These are phyloP conservation scores for Spathaspora girioi DNA, from an alignment of 805 yeast species.

Conservation along the genomic window DNA sequence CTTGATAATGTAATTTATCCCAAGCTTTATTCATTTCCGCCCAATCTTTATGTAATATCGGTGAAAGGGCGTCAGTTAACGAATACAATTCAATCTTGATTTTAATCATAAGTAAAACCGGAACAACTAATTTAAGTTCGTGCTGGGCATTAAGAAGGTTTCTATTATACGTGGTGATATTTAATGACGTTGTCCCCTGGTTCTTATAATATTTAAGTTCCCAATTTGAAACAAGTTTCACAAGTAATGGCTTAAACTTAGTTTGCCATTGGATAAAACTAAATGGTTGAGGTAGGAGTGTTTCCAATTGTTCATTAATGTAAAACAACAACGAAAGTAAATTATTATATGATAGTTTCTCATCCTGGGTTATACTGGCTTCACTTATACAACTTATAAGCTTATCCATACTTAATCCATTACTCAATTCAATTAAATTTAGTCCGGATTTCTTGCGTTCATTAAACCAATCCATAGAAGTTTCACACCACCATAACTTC, in stretches of 20 bases:
- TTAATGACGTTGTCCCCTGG: constrained; percentile 51
- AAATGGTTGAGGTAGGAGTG: constrained; percentile 45
- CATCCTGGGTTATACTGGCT: constrained; percentile 13
- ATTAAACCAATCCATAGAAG: constrained; percentile 49
- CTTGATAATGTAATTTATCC: constrained; percentile 41
- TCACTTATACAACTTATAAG: background rate
- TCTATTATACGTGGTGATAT: constrained; percentile 48
- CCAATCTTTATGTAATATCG: constrained; percentile 69
- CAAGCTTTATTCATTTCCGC: constrained; percentile 55
- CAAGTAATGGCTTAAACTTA: constrained; percentile 56
- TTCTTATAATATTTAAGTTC: constrained; percentile 57
- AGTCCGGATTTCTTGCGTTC: constrained; percentile 12
- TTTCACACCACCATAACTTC: constrained; percentile 54
- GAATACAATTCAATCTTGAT: constrained; percentile 56
- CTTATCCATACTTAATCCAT: constrained; percentile 35
- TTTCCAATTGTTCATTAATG: constrained; percentile 62
- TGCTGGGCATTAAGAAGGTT: constrained; percentile 50
- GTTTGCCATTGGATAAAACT: constrained; percentile 64
- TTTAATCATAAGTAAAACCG: constrained; percentile 63
- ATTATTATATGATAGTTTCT: constrained; percentile 45
- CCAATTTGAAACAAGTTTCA: constrained; percentile 61
- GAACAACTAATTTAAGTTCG: constrained; percentile 61
- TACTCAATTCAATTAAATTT: constrained; percentile 52
- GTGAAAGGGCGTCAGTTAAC: constrained; percentile 56
- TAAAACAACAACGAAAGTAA: constrained; percentile 56